These are phyloP conservation scores for Ichthyophthirius multifiliis DNA, from an alignment of 169 alveolate genomes.

Conservation along the genomic window DNA sequence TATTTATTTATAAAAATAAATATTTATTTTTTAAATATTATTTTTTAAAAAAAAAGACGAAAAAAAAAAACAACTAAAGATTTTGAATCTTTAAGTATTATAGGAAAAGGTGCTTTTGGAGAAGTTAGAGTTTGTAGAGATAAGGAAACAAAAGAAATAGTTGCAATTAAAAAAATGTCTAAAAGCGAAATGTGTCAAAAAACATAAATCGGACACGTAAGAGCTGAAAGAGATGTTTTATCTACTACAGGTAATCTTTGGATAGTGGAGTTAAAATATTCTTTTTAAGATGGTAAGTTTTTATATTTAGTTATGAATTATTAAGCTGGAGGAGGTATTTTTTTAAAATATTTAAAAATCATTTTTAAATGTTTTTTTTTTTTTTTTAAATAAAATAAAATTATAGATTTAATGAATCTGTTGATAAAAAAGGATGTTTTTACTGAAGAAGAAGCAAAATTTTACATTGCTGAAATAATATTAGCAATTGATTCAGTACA, in stretches of 20 bases:
- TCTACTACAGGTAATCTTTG: conserved; percentile 68
- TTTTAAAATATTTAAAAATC: background rate
- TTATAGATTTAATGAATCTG: conserved; percentile 73
- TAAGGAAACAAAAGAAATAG: conserved; percentile 61
- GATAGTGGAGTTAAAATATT: conserved; percentile 73
- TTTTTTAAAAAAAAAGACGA: conserved; percentile 22
- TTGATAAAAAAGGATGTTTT: conserved; percentile 78
- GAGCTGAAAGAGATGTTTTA: conserved; percentile 77
- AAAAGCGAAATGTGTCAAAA: conserved; percentile 78
- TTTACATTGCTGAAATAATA: conserved; percentile 77
- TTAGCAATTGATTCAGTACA: conserved; percentile 81
- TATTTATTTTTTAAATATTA: background rate
- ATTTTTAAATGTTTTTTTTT: background rate
- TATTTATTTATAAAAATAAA: background rate
- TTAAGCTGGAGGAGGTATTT: conserved; percentile 74
- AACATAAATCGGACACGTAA: conserved; percentile 77
- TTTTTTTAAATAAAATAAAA: background rate
- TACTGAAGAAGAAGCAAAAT: conserved; percentile 77
- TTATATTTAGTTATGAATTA: conserved; percentile 82
- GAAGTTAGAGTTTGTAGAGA: conserved; percentile 78
- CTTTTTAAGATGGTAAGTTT: conserved; percentile 75
- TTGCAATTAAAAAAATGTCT: conserved; percentile 83
- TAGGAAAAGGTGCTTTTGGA: conserved; percentile 88
- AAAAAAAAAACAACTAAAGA: conserved; percentile 66
- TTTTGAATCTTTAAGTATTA: conserved; percentile 71